Base-by-base conservation (phyloP, 2,329 filamentous ascomycete species). In the Aschersonia sp. region DNA sequence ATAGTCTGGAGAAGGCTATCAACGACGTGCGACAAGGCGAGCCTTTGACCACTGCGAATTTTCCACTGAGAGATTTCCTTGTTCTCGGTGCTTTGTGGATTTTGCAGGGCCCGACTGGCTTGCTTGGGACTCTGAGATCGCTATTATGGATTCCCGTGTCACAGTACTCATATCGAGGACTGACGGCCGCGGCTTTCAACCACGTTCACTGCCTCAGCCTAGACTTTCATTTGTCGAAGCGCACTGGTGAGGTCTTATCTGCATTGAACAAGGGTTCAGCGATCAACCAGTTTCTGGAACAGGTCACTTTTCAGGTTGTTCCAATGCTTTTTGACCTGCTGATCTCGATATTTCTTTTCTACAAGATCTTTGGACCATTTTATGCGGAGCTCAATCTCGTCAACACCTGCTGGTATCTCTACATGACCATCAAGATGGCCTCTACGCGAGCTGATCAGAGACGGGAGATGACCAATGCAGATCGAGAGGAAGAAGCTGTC, bases 161-260 rank as follows among this genome's bases (percentile, higher is more conserved):
- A 37, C 92, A 98, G 63, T 95, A 97, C 63, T 95, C 90, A 0
- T 98, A 95, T 66, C 83, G 87, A 59, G 87, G 92, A 53, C 74
- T 98, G 49, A 95, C 89, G 5, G 92, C 92, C 2, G 89, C 92
- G 12, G 87, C 90, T 9, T 98, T 98, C 61, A 90, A 97, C 66
- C 92, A 98, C 62, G 92, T 98, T 29, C 92, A 98, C 64, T 83
- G 84, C 45, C 79, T 98, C 35, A 95, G 89, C 63, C 74, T 97
- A 54, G 92, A 97, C 62, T 98, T 98, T 59, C 92, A 98, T 61
- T 76, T 97, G 4, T 88, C 87, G 46, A 98, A 98, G 67, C 87
- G 90, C 59, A 98, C 92, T 0, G 92, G 92, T 52, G 92, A 98
- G 65, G 88, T 98, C 8, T 71, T 97, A 12, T 97, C 90, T 11